Percentiles rank a stretch among this genome's conserved stretches.
Evolutionary conservation across 805 yeast genomes (phyloP).

Genomic region (Saturnispora saitoi): DNA sequence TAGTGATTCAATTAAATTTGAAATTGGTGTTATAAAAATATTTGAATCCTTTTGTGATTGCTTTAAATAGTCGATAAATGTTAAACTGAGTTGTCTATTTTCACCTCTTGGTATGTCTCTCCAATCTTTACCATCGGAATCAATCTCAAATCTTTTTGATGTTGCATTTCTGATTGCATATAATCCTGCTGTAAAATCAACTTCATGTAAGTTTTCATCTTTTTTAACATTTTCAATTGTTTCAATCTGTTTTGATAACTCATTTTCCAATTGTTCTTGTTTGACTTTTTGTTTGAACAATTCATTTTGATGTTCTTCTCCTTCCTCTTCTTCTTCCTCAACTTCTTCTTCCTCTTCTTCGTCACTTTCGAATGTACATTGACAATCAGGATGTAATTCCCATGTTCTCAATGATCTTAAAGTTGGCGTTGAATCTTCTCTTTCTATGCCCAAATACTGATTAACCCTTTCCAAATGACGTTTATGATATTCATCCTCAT

Average conservation of each 20-base stretch:
- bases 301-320: slow-evolving; percentile 11
- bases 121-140: slow-evolving; percentile 60
- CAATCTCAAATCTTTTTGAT: slow-evolving; percentile 37
- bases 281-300: neutral
- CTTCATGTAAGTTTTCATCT: neutral
- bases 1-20: slow-evolving; percentile 20
- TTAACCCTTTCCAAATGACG: slow-evolving; percentile 7
- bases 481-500: slow-evolving; percentile 10
- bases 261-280: neutral
- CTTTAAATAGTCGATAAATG: slow-evolving; percentile 19
- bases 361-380: slow-evolving; percentile 23
- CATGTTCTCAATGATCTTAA: slow-evolving; percentile 9
- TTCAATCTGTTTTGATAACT: neutral
- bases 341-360: slow-evolving; percentile 17
- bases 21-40: slow-evolving; percentile 23
- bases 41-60: slow-evolving; percentile 17
- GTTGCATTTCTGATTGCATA: slow-evolving; percentile 30
- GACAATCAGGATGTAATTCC: slow-evolving; percentile 32
- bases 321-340: slow-evolving; percentile 12
- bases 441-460: slow-evolving; percentile 7
- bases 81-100: slow-evolving; percentile 33
- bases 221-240: neutral
- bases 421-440: slow-evolving; percentile 4
- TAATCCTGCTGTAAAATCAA: slow-evolving; percentile 14
- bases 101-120: slow-evolving; percentile 59